Base-by-base conservation (phyloP, 306 rosid genomes). In the Mimosa pudica region DNA sequence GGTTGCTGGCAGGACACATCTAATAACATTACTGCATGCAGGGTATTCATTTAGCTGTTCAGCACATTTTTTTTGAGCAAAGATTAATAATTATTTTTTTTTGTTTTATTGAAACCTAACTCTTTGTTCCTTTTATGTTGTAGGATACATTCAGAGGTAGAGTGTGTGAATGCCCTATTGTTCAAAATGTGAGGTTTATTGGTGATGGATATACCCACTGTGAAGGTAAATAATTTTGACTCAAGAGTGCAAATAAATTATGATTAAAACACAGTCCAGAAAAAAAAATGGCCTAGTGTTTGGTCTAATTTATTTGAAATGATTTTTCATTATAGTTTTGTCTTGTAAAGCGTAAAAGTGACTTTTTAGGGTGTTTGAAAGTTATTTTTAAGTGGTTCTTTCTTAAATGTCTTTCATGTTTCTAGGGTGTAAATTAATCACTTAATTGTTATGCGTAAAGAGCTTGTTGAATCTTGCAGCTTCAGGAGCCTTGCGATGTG, bases 111-210 rank as follows among this genome's bases (percentile, higher is more conserved):
- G 47, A 75, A 35, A 16, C 33, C 68, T 47, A 30, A 7, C 77
- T 77, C 74, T 67, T 79, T 71, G 55, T 74, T 47, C 11, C 8
- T 67, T 67, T 8, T 71, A 70, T 77, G 48, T 55, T 64, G 44
- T 62, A 95, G 99, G 98, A 93, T 77, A 95, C 98, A 35, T 95
- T 93, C 80, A 91, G 98, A 4, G 99, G 99, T 83, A 89, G 99
- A 91, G 94, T 91, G 51, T 95, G 99, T 49, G 96, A 91, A 86
- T 95, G 99, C 87, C 99, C 97, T 71, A 73, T 85, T 81, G 99
- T 93, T 72, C 88, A 88, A 81, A 91, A 91, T 36, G 92, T 93
- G 8, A 93, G 89, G 82, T 93, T 93, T 85, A 57, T 81, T 58
- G 99, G 99, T 52, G 96, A 93, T 80, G 99, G 97, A 74, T 95